Base-by-base conservation (phyloP, 2,329 filamentous ascomycete genomes). In the Atkinsonella hypoxylon region DNA sequence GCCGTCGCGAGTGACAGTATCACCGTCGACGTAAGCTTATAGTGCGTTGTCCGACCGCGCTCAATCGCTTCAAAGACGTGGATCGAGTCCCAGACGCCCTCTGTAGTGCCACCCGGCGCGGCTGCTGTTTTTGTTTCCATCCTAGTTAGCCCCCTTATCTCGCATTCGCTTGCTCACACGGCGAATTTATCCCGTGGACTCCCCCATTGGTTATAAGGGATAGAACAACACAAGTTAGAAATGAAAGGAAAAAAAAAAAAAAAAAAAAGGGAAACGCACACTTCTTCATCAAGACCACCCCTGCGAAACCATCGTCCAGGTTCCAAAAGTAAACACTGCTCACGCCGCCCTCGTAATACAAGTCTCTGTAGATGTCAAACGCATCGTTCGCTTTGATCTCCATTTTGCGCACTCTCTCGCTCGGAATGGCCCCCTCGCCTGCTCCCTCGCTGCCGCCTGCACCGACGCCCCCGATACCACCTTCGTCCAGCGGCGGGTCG, bases 291-390 rank as follows among this genome's bases (percentile, higher is more conserved):
- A 98, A 70, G 51, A 98, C 90, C 2, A 96, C 93, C 0, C 93
- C 93, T 0, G 93, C 93, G 65, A 98, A 98, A 9, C 93, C 93
- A 68, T 98, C 93, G 61, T 98, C 93, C 66, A 97, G 72, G 65
- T 96, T 93, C 93, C 93, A 98, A 56, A 98, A 87, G 70, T 98
- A 98, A 39, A 97, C 93, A 64, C 87, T 94, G 59, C 88, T 93
- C 54, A 95, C 88, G 30, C 93, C 91, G 4, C 93, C 93, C 72
- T 97, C 93, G 65, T 95, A 95, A 72, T 95, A 98, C 70, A 98
- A 73, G 68, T 97, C 91, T 55, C 93, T 76, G 70, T 98, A 98
- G 50, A 97, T 83, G 69, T 98, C 93, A 70, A 98, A 95, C 6
- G 89, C 91, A 69, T 95, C 89, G 65, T 97, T 97, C 49, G 93